phyloP scores from a whole-genome alignment of 371 early-diverging fungal species.

The Zychaea mexicana region DNA sequence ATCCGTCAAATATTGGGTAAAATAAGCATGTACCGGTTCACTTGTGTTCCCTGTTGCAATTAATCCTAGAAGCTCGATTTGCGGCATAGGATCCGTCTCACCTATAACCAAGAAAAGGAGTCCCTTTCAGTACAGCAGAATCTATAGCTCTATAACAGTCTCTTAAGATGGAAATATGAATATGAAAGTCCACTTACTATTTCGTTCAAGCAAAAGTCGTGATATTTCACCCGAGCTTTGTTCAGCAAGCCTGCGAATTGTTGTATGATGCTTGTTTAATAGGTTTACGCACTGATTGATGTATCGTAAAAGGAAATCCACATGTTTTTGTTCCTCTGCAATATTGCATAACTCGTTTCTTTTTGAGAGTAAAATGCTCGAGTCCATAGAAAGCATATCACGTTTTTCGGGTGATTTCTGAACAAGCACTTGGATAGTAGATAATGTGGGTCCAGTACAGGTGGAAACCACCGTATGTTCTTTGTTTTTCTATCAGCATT shows the following conservation, averaged over 20 bases:
- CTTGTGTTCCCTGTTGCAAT: constrained; percentile 11
- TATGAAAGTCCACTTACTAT: neutral
- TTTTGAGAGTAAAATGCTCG: neutral
- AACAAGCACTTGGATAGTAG: neutral
- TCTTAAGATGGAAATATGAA: too few species aligned
- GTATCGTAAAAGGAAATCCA: constrained; percentile 3
- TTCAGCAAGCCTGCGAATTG: neutral
- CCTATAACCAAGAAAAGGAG: neutral
- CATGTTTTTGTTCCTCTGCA: constrained; percentile 6
- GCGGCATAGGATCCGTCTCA: constrained; percentile 7
- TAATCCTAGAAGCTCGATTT: constrained; percentile 9
- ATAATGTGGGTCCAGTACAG: neutral
- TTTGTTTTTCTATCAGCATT: neutral
- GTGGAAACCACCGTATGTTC: neutral
- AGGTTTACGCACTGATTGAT: constrained; percentile 4
- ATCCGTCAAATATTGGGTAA: constrained; percentile 5
- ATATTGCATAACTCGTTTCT: constrained; percentile 8
- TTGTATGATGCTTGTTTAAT: constrained; percentile 5
- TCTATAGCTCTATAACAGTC: too few species aligned
- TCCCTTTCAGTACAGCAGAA: neutral
- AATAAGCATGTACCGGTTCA: constrained; percentile 9
- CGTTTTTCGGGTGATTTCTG: neutral
- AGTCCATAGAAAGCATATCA: neutral
- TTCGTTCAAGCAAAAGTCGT: neutral
- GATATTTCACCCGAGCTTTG: neutral